These are phyloP conservation scores for Exserohilum rostratum DNA, from an alignment of 2,329 filamentous ascomycete species.

Conservation along the genomic window DNA sequence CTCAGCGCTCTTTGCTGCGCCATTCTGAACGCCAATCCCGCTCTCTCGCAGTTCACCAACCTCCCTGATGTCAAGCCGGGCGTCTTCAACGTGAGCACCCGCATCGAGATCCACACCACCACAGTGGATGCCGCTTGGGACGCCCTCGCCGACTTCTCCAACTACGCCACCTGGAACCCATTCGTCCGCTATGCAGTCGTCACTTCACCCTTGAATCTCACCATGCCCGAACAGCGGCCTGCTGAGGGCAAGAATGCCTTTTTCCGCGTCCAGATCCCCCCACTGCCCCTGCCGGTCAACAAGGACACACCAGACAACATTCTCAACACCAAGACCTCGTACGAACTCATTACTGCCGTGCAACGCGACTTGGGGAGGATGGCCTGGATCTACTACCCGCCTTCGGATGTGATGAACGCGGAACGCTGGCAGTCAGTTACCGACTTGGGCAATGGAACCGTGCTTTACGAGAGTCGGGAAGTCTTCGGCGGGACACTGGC, in stretches of 20 bases:
- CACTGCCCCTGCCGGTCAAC: slow-evolving; percentile 37
- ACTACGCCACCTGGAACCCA: slow-evolving; percentile 41
- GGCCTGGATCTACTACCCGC: slow-evolving; percentile 31
- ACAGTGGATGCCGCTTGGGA: slow-evolving; percentile 31
- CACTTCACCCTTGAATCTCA: slow-evolving; percentile 24
- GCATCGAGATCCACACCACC: slow-evolving; percentile 32
- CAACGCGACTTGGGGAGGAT: slow-evolving; percentile 31
- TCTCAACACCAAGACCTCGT: slow-evolving; percentile 28
- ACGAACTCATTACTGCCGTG: slow-evolving; percentile 40
- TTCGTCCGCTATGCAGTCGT: slow-evolving; percentile 38
- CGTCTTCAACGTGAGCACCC: slow-evolving; percentile 36
- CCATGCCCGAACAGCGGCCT: slow-evolving; percentile 32
- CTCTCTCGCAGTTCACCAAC: slow-evolving; percentile 27
- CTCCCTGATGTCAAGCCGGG: slow-evolving; percentile 34
- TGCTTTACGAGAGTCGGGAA: slow-evolving; percentile 42
- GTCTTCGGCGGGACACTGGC: slow-evolving; percentile 33
- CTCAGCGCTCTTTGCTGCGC: slow-evolving; percentile 6
- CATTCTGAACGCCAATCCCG: slow-evolving; percentile 1
- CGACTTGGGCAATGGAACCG: slow-evolving; percentile 26
- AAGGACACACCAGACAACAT: slow-evolving; percentile 33
- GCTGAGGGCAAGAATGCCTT: slow-evolving; percentile 29
- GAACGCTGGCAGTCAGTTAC: slow-evolving; percentile 40
- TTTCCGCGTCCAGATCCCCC: slow-evolving; percentile 38
- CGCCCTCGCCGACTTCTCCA: slow-evolving; percentile 35
- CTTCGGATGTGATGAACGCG: slow-evolving; percentile 17